Evolutionary conservation across 257 asterid genomes (phyloP).

Genomic region (Paulownia fortunei): DNA sequence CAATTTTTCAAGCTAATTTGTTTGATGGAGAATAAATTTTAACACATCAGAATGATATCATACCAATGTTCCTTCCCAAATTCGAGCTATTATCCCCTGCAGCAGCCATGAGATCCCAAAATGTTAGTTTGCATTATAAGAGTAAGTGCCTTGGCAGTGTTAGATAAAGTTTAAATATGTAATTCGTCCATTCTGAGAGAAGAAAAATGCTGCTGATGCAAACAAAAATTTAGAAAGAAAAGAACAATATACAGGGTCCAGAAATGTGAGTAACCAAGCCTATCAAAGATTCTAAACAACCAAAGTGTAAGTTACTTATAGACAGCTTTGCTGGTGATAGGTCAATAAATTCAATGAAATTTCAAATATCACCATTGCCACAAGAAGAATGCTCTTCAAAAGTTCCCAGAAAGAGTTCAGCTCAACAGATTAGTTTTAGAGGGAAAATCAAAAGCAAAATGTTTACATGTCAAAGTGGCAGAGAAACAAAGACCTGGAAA

Average conservation of each 20-base stretch:
- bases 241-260: neutral
- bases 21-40: neutral
- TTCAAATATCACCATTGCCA: neutral
- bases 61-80: conserved; percentile 42
- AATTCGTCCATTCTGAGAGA: neutral
- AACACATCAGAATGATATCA: conserved; percentile 1
- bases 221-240: neutral
- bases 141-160: neutral
- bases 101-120: conserved; percentile 26
- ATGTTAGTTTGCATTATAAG: conserved; percentile 23
- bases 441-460: neutral
- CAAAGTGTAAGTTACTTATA: neutral
- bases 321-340: conserved; percentile 22
- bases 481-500: neutral
- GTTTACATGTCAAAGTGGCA: neutral
- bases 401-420: neutral
- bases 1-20: neutral
- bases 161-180: neutral
- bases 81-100: conserved; percentile 34
- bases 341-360: neutral
- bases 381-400: neutral
- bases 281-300: neutral
- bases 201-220: neutral
- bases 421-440: neutral
- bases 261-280: neutral